Base-by-base conservation (phyloP, 2,329 filamentous ascomycete species). In the Aspergillus floridensis region DNA sequence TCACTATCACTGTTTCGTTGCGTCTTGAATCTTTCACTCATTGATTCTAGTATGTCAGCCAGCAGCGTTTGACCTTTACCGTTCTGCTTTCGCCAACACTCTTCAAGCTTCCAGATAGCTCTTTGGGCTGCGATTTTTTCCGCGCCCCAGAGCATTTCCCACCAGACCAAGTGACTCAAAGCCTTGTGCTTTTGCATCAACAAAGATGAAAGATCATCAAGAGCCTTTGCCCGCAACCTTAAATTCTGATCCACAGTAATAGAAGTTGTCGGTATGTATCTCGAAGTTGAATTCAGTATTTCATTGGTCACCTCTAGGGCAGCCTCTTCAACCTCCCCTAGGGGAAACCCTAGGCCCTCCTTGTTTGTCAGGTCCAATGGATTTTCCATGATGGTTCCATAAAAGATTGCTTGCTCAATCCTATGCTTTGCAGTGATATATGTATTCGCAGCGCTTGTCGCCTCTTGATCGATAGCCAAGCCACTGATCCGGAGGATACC, bases 381-480 rank as follows among this genome's bases (percentile, higher is more conserved):
- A 68, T 92, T 98, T 69, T 91, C 87, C 62, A 88, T 84, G 71
- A 90, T 87, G 51, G 86, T 86, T 2, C 93, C 93, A 72, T 92
- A 98, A 76, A 97, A 98, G 1, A 98, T 90, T 2, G 93, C 93
- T 77, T 99, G 93, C 71, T 97, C 92, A 46, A 99, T 83, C 76
- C 95, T 96, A 76, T 87, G 91, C 76, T 92, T 95, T 6, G 91
- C 90, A 1, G 90, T 93, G 16, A 96, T 85, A 65, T 78, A 78
- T 14, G 64, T 64, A 59, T 73, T 72, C 48, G 79, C 77, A 49
- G 73, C 67, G 8, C 72, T 86, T 26, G 65, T 65, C 38, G 14
- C 38, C 38, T 44, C 14, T 32, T 68, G 63, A 32, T 66, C 63
- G 44, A 64, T 69, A 59, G 72, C 70, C n/a, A 71, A 70, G 14